Base-by-base conservation (phyloP, 805 yeast species). In the Kluyveromyces dobzhanskii region DNA sequence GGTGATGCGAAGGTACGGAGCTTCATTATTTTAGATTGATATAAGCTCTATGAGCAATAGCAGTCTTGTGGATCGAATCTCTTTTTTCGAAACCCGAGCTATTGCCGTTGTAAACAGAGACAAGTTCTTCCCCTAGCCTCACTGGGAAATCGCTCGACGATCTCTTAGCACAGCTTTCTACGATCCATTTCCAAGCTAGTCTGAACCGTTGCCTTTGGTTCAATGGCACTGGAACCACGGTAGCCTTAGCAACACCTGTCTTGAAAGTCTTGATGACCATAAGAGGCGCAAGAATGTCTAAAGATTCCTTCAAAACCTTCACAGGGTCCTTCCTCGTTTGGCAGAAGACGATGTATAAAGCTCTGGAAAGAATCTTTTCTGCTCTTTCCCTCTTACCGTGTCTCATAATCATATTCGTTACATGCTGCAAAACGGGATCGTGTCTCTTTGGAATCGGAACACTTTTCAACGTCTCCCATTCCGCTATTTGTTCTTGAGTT, bases 401-500 rank as follows among this genome's bases (percentile, higher is more conserved):
- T 56, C 85, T 78, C 97, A 92, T 92, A 44, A 92, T 78, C 66
- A 87, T 70, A 57, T 87, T 87, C 39, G 85, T 80, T 54, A 92
- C 75, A 50, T 83, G 80, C 36, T 79, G 78, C 35, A 88, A 67
- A 16, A 79, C 74, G n/a, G 84, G 81, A 50, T 86, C 92, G 32
- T 65, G 63, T 46, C 70, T 67, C 19, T 66, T 53, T 19, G 95
- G 94, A 23, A 85, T 64, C 10, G 75, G 72, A 44, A 66, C 64
- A 30, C 60, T 66, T 42, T 70, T 64, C 37, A 80, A 62, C 10
- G 56, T 59, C 40, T 70, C 75, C 32, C 67, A 67, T 57, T 85
- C 77, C 4, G 65, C 70, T 17, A 73, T 39, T 60, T 88, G 96
- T 49, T 73, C 79, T 26, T 65, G 71, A 3, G 81, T 65, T 28